These are phyloP conservation scores for Camelina neglecta DNA, from an alignment of 345 rosid species.

Conservation along the genomic window DNA sequence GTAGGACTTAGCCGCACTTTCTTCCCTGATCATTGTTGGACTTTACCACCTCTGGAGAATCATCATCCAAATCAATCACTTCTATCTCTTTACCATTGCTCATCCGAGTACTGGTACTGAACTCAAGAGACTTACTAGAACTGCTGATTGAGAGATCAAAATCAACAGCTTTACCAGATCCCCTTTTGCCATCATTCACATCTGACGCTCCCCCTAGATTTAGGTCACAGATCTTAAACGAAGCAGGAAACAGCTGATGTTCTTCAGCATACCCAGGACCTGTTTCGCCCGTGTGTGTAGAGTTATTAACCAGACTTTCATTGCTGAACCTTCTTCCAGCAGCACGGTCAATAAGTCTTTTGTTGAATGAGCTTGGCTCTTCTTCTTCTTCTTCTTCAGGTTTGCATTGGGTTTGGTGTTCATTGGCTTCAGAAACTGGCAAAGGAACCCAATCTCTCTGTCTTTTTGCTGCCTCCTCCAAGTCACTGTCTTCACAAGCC, in stretches of 20 bases:
- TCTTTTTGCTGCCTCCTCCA: conserved; percentile 59
- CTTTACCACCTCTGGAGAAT: conserved; percentile 63
- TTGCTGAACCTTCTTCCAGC: conserved; percentile 29
- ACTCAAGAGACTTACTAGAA: conserved; percentile 57
- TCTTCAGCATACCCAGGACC: conserved; percentile 61
- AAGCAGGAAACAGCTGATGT: conserved; percentile 74
- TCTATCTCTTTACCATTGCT: conserved; percentile 72
- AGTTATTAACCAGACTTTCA: conserved; percentile 45
- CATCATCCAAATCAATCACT: conserved; percentile 88
- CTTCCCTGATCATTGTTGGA: conserved; percentile 54
- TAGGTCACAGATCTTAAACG: conserved; percentile 91
- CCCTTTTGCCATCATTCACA: conserved; percentile 50
- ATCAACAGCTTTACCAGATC: conserved; percentile 58
- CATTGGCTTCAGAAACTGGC: conserved; percentile 45
- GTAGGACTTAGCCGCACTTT: conserved; percentile 55
- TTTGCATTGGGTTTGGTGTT: conserved; percentile 40
- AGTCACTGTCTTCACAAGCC: conserved; percentile 54
- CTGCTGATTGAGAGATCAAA: conserved; percentile 82
- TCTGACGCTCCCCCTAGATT: conserved; percentile 82
- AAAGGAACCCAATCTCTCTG: conserved; percentile 72
- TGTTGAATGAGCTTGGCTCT: conserved; percentile 38
- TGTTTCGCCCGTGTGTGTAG: conserved; percentile 45
- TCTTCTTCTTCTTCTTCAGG: conserved; percentile 39
- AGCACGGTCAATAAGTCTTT: conserved; percentile 41
- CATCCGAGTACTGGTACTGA: conserved; percentile 48